Evolutionary conservation across 306 rosid genomes (phyloP).

Genomic region (Phaseolus lunatus): DNA sequence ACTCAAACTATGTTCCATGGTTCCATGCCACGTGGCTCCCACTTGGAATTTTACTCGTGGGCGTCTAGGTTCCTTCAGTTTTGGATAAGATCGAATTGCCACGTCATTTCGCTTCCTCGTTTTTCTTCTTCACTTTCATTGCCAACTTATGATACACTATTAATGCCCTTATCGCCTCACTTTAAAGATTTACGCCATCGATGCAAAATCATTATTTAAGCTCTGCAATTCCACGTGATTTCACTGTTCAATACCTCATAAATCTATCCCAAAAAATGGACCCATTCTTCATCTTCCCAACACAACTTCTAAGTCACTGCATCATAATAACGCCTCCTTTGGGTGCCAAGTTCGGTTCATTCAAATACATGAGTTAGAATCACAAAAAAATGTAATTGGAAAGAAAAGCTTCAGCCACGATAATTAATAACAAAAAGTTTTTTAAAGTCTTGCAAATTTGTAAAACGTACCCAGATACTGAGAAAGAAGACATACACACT

Average conservation of each 20-base stretch:
- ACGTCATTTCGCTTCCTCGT: background rate
- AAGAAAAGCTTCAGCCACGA: too few relatives aligned
- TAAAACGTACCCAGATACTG: too few relatives aligned
- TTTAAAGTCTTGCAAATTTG: too few relatives aligned
- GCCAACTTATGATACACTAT: background rate
- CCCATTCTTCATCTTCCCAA: background rate
- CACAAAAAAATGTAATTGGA: too few relatives aligned
- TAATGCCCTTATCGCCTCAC: background rate
- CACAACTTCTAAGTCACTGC: too few relatives aligned
- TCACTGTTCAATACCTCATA: background rate
- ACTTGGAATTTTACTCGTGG: slow-evolving; percentile 48
- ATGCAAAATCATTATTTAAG: background rate
- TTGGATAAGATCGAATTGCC: slow-evolving; percentile 54
- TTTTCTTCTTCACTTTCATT: background rate
- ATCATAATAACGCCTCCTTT: too few relatives aligned
- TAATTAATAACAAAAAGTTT: too few relatives aligned
- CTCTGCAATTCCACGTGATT: slow-evolving; percentile 21
- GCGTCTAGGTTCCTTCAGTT: slow-evolving; percentile 34
- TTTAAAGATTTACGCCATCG: background rate
- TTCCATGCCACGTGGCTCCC: slow-evolving; percentile 49
- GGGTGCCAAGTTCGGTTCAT: too few relatives aligned
- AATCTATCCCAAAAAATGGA: background rate
- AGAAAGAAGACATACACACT: too few relatives aligned
- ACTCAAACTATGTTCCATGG: background rate
- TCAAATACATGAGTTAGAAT: too few relatives aligned